Conservation (phyloP, 2,329 filamentous ascomycete genomes). For the Penicillium thymicola region DNA sequence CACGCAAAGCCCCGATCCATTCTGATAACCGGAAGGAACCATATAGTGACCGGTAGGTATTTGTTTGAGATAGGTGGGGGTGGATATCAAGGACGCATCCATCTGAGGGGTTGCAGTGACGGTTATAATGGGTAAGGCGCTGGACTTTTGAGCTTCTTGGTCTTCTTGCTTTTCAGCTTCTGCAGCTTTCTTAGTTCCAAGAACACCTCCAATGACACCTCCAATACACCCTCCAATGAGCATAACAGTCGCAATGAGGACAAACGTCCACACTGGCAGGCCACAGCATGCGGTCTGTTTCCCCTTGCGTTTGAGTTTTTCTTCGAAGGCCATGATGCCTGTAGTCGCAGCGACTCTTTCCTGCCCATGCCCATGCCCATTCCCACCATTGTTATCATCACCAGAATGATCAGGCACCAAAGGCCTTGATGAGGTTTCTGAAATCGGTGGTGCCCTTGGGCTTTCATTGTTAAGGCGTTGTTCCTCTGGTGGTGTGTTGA, state of each 20-base stretch:
- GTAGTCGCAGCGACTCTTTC: slow-evolving; percentile 27
- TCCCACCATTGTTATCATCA: slow-evolving; percentile 15
- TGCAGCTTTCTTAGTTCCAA: slow-evolving; percentile 45
- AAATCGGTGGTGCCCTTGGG: slow-evolving; percentile 26
- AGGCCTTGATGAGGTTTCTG: slow-evolving; percentile 34
- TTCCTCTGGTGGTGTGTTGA: slow-evolving; percentile 50
- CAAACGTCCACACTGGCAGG: slow-evolving; percentile 51
- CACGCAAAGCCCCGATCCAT: slow-evolving; percentile 50
- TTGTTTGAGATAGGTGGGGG: slow-evolving; percentile 43
- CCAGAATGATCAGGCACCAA: slow-evolving; percentile 19
- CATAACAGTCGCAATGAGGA: slow-evolving; percentile 46
- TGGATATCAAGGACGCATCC: slow-evolving; percentile 49
- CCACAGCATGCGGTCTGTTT: slow-evolving; percentile 48
- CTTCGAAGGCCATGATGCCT: slow-evolving; percentile 41
- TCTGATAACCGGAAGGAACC: slow-evolving; percentile 48
- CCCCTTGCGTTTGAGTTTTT: slow-evolving; percentile 46
- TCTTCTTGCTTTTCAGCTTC: slow-evolving; percentile 24
- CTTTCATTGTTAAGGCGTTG: slow-evolving; percentile 42
- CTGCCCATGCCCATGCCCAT: slow-evolving; percentile 13
- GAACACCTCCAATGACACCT: slow-evolving; percentile 53
- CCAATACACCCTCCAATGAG: slow-evolving; percentile 51
- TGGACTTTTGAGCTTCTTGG: slow-evolving; percentile 12
- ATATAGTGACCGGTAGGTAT: slow-evolving; percentile 51
- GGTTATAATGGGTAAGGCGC: slow-evolving; percentile 39
- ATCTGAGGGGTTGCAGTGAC: slow-evolving; percentile 49